A percentile compares a stretch with the other conserved stretches of the same genome.
phyloP scores from a whole-genome alignment of 2,329 filamentous ascomycete species.

The Thielaviopsis punctulata region DNA sequence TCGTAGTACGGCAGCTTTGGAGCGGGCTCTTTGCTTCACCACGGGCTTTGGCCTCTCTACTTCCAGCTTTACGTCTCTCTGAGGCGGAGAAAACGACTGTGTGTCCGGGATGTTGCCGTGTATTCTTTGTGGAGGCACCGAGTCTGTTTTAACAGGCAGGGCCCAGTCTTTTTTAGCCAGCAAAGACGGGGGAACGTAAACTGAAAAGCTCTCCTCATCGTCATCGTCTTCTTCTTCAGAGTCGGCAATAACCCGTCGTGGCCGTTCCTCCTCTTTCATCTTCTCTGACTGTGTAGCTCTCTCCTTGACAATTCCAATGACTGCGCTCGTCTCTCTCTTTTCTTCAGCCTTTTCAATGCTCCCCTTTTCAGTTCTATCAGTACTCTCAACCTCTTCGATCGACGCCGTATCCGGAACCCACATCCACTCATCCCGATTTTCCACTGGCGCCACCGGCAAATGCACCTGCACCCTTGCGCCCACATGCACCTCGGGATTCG shows the following conservation, averaged over 20 bases:
- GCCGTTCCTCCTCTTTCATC: neutral
- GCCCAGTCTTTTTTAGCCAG: neutral
- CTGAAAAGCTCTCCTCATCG: conserved; percentile 4
- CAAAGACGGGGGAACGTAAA: neutral
- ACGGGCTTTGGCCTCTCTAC: neutral
- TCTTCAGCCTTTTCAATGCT: neutral
- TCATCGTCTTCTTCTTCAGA: conserved; percentile 9
- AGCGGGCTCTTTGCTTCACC: conserved; percentile 5
- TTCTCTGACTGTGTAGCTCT: neutral
- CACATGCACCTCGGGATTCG: neutral
- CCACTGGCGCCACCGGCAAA: neutral
- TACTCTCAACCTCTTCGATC: neutral
- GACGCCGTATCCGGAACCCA: neutral
- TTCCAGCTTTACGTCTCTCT: neutral
- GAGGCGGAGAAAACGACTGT: conserved; percentile 14
- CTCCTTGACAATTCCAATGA: too few relatives aligned
- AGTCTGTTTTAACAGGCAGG: neutral
- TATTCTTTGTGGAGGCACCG: neutral
- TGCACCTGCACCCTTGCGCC: neutral
- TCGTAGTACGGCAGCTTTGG: neutral
- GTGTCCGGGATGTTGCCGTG: conserved; percentile 12
- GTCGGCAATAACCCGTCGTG: conserved; percentile 4
- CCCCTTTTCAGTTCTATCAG: neutral
- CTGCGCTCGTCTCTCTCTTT: neutral
- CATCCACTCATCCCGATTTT: neutral